Evolutionary conservation across 163 green algal genomes (phyloP).

Genomic region (Chlamydomonas reinhardtii): DNA sequence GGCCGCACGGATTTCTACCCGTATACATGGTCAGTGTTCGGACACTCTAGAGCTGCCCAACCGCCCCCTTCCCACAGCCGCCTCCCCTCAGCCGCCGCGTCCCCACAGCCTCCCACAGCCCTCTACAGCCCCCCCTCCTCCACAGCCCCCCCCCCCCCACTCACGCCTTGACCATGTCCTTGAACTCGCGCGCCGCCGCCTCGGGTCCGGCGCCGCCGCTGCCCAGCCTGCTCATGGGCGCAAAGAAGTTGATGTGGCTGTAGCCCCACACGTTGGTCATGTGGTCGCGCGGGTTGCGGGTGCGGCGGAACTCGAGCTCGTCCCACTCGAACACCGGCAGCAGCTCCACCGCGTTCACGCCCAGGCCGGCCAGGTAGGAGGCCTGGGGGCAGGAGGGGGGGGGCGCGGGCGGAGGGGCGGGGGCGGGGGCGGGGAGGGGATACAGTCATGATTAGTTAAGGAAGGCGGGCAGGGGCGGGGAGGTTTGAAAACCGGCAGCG

Average conservation of each 20-base stretch:
- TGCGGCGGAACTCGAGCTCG: constrained; percentile 94
- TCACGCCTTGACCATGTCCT: constrained; percentile 89
- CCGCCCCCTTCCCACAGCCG: too few species aligned
- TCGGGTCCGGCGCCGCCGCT: constrained; percentile 69
- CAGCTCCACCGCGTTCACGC: constrained; percentile 93
- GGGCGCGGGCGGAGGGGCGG: neutral
- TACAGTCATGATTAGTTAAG: too few species aligned
- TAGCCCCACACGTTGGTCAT: constrained; percentile 98
- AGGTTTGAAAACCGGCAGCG: too few species aligned
- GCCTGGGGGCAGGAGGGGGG: constrained; percentile 44
- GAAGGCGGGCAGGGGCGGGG: too few species aligned
- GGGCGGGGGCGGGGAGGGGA: neutral
- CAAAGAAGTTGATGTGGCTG: constrained; percentile 95
- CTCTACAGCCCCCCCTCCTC: too few species aligned
- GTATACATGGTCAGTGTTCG: too few species aligned
- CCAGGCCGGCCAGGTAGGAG: constrained; percentile 77
- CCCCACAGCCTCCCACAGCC: too few species aligned
- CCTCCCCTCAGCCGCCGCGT: too few species aligned
- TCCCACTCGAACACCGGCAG: constrained; percentile 96
- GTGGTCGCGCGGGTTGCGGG: constrained; percentile 79
- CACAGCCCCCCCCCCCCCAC: neutral
- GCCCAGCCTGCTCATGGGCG: constrained; percentile 92
- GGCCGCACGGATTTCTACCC: too few species aligned
- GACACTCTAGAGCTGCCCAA: too few species aligned
- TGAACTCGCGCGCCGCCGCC: constrained; percentile 91